phyloP scores from a whole-genome alignment of 805 yeast species.

The Saturnispora kantuleensis region DNA sequence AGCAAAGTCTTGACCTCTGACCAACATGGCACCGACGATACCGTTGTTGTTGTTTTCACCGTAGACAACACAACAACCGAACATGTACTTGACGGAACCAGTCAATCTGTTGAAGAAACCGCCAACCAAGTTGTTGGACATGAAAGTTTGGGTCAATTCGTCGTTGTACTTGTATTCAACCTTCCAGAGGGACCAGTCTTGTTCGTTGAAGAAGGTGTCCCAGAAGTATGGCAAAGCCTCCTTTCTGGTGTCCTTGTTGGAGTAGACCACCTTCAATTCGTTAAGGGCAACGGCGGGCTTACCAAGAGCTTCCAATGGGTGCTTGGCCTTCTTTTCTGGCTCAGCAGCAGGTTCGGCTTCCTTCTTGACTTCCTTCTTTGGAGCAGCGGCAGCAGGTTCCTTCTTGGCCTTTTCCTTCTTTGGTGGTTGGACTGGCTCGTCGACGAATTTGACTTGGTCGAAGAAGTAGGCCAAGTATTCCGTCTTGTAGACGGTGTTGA shows the following conservation, averaged over 20 bases:
- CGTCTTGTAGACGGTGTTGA: conserved; percentile 34
- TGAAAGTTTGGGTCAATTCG: conserved; percentile 91
- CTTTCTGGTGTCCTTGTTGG: conserved; percentile 94
- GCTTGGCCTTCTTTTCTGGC: conserved; percentile 67
- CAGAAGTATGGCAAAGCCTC: conserved; percentile 97
- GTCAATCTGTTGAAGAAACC: conserved; percentile 95
- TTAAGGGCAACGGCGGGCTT: conserved; percentile 61
- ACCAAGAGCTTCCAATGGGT: conserved; percentile 83
- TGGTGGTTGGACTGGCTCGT: conserved; percentile 54
- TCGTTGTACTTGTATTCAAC: conserved; percentile 97
- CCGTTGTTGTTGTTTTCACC: conserved; percentile 99
- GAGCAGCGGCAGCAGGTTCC: conserved; percentile 20
- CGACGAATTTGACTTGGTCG: conserved; percentile 47
- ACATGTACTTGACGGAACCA: conserved; percentile 88
- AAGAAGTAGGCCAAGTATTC: conserved; percentile 38
- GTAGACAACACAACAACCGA: conserved; percentile 88
- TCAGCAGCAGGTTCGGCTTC: conserved; percentile 28
- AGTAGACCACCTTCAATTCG: conserved; percentile 94
- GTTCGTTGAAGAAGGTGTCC: conserved; percentile 77
- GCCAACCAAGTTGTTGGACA: conserved; percentile 97
- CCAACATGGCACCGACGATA: conserved; percentile 87
- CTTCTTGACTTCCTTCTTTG: conserved; percentile 32
- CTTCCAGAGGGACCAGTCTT: conserved; percentile 92
- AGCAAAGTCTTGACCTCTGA: conserved; percentile 84
- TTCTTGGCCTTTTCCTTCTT: conserved; percentile 56